Evolutionary conservation across 805 yeast genomes (phyloP), one percentile per base, ranked within the genome.

Genomic region (Ascoidea rubescens): DNA sequence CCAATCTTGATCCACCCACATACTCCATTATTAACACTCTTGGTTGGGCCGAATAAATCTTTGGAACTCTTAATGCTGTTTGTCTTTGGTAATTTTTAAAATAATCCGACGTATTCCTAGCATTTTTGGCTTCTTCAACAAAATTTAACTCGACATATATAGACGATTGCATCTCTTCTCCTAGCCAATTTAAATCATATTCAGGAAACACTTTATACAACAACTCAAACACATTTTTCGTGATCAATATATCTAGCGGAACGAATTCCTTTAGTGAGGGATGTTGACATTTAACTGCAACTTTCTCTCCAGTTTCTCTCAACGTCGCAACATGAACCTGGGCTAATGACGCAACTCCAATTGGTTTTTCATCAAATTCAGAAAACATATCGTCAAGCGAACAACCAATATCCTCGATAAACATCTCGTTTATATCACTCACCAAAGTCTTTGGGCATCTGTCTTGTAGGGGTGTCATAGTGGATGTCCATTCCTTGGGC

Each of bases 331-430:
- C 68, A 67, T 93, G 98, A 5, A 93, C 99, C 62, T 93, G 99
- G 0, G 99, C 99, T 57, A 93, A 71, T 0, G 96, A 87, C 0
- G 99, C 99, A 5, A 87, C 95, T 1, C 99, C 99, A 46, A 93
- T 81, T 0, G 99, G 99, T 7, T 63, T 66, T 0, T 77, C 73
- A 54, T 83, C 77, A 61, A 93, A 87, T 45, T 74, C 78, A 7
- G 68, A 64, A 64, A 93, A 93, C 46, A 79, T 58, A 0, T 85
- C 93, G 17, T 73, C 75, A 12, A 91, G 62, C 1, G 70, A 55
- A 12, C 62, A 58, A 1, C 89, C 89, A 56, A 85, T 69, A 64
- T 93, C 99, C 2, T 65, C 62, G 48, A 63, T 59, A 59, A 93
- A 80, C 84, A 93, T 77, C 14, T 70, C 69, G 46, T 73, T 70